Evolutionary conservation across 495 filamentous ascomycete genomes (phyloP).

Genomic region (Recurvomyces mirabilis): DNA sequence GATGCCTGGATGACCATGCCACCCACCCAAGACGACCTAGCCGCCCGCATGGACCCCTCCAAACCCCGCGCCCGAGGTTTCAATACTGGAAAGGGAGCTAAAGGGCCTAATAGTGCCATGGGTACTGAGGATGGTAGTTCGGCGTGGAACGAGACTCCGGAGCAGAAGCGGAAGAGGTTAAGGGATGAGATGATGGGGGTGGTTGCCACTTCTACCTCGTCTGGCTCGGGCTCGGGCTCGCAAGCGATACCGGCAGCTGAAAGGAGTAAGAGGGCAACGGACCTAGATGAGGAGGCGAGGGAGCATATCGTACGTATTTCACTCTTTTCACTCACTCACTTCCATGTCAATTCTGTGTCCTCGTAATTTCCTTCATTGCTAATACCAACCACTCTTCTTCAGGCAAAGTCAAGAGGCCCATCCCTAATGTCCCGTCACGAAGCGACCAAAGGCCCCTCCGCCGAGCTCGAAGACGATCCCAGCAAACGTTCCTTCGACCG

Average conservation of each 20-base stretch:
- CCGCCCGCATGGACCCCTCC: slow-evolving; percentile 68
- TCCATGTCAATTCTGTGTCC: not conserved
- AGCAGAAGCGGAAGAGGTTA: slow-evolving; percentile 70
- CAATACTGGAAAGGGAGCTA: slow-evolving; percentile 55
- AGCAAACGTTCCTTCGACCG: slow-evolving; percentile 78
- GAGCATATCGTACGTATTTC: slow-evolving; percentile 43
- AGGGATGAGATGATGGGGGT: slow-evolving; percentile 81
- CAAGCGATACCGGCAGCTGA: not conserved
- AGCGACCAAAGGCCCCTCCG: slow-evolving; percentile 25
- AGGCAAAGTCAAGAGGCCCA: slow-evolving; percentile 51
- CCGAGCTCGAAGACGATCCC: slow-evolving; percentile 70
- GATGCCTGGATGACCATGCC: slow-evolving; percentile 95
- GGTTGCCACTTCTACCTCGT: too few relatives aligned
- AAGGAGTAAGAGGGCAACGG: slow-evolving; percentile 25
- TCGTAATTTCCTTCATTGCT: not conserved
- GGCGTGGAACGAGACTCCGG: slow-evolving; percentile 87
- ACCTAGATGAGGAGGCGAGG: slow-evolving; percentile 42
- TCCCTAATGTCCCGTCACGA: slow-evolving; percentile 56
- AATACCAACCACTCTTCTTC: slow-evolving; percentile 5
- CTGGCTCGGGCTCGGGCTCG: slow-evolving; percentile 30
- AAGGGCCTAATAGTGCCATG: slow-evolving; percentile 29
- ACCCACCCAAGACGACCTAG: slow-evolving; percentile 51
- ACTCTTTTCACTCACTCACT: not conserved
- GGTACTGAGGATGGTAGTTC: slow-evolving; percentile 39
- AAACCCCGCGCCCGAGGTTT: slow-evolving; percentile 76